Evolutionary conservation across 1,139 yeast species (phyloP).

Genomic region (Kodamaea alishanica): DNA sequence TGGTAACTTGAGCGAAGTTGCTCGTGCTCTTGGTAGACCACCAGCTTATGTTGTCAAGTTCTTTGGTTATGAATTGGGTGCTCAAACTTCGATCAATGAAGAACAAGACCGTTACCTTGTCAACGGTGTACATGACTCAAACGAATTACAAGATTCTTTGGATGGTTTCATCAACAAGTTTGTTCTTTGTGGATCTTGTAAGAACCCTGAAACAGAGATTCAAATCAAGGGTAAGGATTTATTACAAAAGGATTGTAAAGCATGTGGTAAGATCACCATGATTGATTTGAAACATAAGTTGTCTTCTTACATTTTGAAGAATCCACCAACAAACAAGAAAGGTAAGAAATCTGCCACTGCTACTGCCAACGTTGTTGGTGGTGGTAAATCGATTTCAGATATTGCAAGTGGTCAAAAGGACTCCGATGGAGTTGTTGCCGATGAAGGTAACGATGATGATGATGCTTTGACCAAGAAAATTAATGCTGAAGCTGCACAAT

Average conservation of each 20-base stretch:
- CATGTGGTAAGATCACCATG: conserved; percentile 88
- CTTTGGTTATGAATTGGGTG: conserved; percentile 96
- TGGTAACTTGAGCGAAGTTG: conserved; percentile 85
- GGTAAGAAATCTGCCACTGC: conserved; percentile 81
- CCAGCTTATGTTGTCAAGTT: conserved; percentile 87
- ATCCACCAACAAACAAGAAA: conserved; percentile 73
- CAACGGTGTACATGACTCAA: conserved; percentile 92
- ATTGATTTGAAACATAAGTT: conserved; percentile 87
- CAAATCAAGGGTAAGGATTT: conserved; percentile 72
- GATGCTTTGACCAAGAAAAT: conserved; percentile 77
- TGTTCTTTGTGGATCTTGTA: conserved; percentile 91
- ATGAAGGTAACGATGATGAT: conserved; percentile 53
- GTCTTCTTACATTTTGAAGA: conserved; percentile 81
- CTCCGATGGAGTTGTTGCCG: conserved; percentile 30
- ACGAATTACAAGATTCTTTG: conserved; percentile 85
- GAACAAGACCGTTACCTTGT: conserved; percentile 83
- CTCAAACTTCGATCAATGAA: conserved; percentile 82
- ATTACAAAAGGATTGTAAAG: conserved; percentile 92
- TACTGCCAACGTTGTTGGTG: conserved; percentile 86
- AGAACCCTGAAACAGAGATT: conserved; percentile 96
- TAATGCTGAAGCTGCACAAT: conserved; percentile 78
- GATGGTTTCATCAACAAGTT: conserved; percentile 93
- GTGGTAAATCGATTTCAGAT: conserved; percentile 76
- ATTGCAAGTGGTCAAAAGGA: conserved; percentile 58
- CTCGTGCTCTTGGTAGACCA: conserved; percentile 92